Evolutionary conservation across 2,329 filamentous ascomycete species (phyloP), one percentile per base, ranked within the genome.

Genomic region (Fusarium piperis): DNA sequence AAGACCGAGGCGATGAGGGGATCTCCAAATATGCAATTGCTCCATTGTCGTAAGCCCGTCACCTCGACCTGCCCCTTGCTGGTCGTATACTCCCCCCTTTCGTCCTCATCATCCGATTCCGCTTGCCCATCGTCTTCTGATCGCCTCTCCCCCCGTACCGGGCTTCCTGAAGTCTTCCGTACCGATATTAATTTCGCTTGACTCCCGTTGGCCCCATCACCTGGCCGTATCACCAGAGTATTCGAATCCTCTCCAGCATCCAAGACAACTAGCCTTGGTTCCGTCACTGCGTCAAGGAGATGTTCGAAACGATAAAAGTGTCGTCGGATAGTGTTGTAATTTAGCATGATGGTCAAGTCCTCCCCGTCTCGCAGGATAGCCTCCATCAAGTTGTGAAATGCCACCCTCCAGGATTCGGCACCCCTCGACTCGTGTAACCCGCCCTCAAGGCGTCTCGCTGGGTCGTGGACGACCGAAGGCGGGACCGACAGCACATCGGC

Each of bases 21-120:
- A 67, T 91, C 89, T 12, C 89, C 89, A 69, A 91, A 91, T 12
- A 90, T 71, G 46, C 86, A 86, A 64, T 85, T 86, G 65, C 86
- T 86, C 89, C 89, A 91, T 78, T 89, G 87, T 33, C 83, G 82
- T n/a, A 91, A 76, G 0, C 88, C 88, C 0, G 83, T 86, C 15
- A 90, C 76, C 23, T 74, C 75, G 15, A 85, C 78, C 1, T 67
- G 62, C 2, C 13, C 59, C 11, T 63, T 64, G 28, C n/a, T 38
- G 33, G 58, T 38, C 10, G 52, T 13, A 8, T 48, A 57, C 20
- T 67, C 58, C 15, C 53, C 64, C 33, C 30, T 60, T 18, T 39
- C 63, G 23, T 41, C 41, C 30, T 28, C 57, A 18, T 48, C 65
- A 6, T 68, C 65, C 16, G 59, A 62, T 5, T 65, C 52, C 44